Base-by-base conservation (phyloP, 148 eudicot species). In the Cornus suecica region DNA sequence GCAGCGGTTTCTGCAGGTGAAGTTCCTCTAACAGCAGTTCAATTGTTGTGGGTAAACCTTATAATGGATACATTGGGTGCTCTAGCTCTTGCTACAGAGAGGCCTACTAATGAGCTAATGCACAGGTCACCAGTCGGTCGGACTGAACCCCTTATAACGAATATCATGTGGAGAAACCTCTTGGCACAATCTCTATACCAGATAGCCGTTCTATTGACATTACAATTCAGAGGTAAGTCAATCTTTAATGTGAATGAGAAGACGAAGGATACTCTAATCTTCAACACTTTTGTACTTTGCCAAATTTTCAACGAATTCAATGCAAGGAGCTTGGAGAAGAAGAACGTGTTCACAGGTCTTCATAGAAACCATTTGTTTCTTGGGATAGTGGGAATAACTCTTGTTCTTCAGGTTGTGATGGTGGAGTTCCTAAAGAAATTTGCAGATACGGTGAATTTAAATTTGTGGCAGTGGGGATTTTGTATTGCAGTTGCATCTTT, bases 41-140 rank as follows among this genome's bases (percentile, higher is more conserved):
- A 93, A 71, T 71, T 93, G 25, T 61, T 90, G 74, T 93, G 97
- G 95, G 98, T 93, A 31, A 93, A 93, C 74, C 90, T 93, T 76
- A 93, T 91, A 42, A 90, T 93, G 95, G 98, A 91, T 75, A 88
- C 95, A 4, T 76, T 93, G 25, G 98, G 95, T 14, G 98, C 98
- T 29, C 74, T 93, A 68, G 98, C 98, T 10, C 86, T 93, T 22
- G 98, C 95, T 22, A 91, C 96, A 14, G 96, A 93, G 77, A 78
- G 83, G 32, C 98, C 98, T 6, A 89, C 90, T 8, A 76, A 86
- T 51, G 98, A 87, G 75, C 90, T 93, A 26, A 82, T 93, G 81
- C 76, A 87, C 67, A 84, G 75, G 52, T 87, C 88, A 2, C 98
- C 98, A 0, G 90, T 91, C 45, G 96, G 98, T 32, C 80, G 96